These are phyloP conservation scores for Ustanciosporium gigantosporum DNA, from an alignment of 1,284 basidiomycete species.

Conservation along the genomic window DNA sequence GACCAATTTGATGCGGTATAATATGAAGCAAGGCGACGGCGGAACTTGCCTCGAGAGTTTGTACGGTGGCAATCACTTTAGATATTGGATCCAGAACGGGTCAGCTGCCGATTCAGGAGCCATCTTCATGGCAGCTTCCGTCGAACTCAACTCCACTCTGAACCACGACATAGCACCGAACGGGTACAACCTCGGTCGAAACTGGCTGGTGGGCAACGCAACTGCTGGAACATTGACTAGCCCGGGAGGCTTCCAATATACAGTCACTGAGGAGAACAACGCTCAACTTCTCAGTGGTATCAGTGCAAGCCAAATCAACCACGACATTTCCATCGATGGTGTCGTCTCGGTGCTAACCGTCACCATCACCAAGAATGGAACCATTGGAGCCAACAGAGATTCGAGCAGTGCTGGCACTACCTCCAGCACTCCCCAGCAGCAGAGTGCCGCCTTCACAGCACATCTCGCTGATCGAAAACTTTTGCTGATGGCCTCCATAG, in stretches of 20 bases:
- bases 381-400: constrained; percentile 17
- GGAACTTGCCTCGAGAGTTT: constrained; percentile 48
- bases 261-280: constrained; percentile 28
- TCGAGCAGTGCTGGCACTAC: background rate
- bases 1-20: constrained; percentile 49
- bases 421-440: too few species aligned
- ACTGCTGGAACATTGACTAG: constrained; percentile 43
- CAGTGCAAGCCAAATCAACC: constrained; percentile 47
- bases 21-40: constrained; percentile 42
- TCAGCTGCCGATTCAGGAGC: constrained; percentile 44
- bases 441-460: too few species aligned
- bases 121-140: constrained; percentile 53
- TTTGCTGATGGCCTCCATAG: too few species aligned
- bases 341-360: constrained; percentile 50
- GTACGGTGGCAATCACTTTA: constrained; percentile 56
- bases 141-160: constrained; percentile 37
- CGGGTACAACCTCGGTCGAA: constrained; percentile 55
- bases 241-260: constrained; percentile 42
- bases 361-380: constrained; percentile 44
- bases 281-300: constrained; percentile 26
- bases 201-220: constrained; percentile 51
- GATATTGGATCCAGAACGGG: constrained; percentile 57
- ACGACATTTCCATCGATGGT: constrained; percentile 52
- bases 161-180: constrained; percentile 50
- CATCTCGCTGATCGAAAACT: too few species aligned